Conservation (phyloP, 176 grass and related monocot species). For the Oryza glaberrima region DNA sequence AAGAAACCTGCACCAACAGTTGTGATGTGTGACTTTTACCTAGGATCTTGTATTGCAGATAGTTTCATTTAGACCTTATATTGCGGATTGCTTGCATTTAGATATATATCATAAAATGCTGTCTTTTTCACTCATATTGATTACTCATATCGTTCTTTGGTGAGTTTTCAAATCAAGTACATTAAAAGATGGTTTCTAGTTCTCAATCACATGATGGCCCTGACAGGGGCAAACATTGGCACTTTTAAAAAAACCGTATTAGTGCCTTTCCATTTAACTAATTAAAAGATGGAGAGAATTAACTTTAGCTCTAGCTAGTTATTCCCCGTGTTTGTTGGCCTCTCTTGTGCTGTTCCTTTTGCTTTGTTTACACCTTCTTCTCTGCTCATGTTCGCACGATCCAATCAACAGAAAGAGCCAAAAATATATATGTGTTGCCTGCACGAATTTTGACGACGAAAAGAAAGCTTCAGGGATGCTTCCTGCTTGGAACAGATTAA, state of each 20-base stretch:
- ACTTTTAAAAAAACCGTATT: conserved; percentile 31
- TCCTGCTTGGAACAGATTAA: conserved; percentile 37
- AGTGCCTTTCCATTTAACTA: conserved; percentile 24
- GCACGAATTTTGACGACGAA: conserved; percentile 37
- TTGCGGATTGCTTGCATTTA: background rate
- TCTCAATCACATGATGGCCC: conserved; percentile 41
- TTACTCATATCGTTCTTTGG: background rate
- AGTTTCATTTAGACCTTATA: background rate
- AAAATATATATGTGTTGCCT: conserved; percentile 26
- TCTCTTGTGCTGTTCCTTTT: conserved; percentile 35
- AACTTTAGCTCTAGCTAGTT: conserved; percentile 33
- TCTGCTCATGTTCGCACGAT: conserved; percentile 29
- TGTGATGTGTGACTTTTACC: background rate
- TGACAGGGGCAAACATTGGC: conserved; percentile 15
- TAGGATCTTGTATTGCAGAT: background rate
- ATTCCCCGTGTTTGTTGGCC: conserved; percentile 49
- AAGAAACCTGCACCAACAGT: background rate
- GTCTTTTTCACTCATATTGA: conserved; percentile 11
- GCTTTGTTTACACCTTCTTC: conserved; percentile 33
- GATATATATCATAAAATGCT: conserved; percentile 11
- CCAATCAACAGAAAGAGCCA: conserved; percentile 41
- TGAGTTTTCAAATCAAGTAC: conserved; percentile 20
- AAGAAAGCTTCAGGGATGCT: conserved; percentile 44
- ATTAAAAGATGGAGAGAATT: conserved; percentile 23
- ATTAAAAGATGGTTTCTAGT: conserved; percentile 31